phyloP scores from a whole-genome alignment of 202 grass and related monocot genomes.

The Brachypodium distachyon region DNA sequence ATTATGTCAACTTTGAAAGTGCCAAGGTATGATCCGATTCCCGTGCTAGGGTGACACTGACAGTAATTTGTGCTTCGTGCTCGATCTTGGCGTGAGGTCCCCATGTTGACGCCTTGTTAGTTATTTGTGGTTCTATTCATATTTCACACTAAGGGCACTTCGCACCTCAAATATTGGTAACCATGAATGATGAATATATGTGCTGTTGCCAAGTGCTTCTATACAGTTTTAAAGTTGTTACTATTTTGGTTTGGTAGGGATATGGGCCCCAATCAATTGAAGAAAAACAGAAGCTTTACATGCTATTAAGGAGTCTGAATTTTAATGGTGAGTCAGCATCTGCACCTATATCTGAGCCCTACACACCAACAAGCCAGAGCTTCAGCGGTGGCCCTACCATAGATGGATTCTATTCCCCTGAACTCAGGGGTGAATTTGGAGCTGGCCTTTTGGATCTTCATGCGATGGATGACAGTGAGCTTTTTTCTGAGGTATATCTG shows the following conservation, averaged over 20 bases:
- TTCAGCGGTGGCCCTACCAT: constrained; percentile 29
- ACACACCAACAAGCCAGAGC: constrained; percentile 48
- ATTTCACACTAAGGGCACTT: not conserved
- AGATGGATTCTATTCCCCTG: constrained; percentile 79
- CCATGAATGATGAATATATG: not conserved
- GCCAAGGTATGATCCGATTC: not conserved
- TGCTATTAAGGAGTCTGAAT: constrained; percentile 79
- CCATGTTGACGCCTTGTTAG: not conserved
- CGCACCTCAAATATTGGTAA: not conserved
- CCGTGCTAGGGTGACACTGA: not conserved
- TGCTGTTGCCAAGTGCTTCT: not conserved
- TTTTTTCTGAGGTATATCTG: constrained; percentile 59
- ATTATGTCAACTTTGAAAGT: not conserved
- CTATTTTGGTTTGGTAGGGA: constrained; percentile 48
- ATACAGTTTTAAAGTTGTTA: not conserved
- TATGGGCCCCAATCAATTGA: constrained; percentile 89
- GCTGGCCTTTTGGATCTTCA: constrained; percentile 94
- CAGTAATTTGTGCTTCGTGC: not conserved
- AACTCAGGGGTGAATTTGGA: constrained; percentile 84
- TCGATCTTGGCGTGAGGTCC: not conserved
- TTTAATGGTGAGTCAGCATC: constrained; percentile 56
- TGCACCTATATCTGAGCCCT: constrained; percentile 49
- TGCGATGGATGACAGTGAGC: constrained; percentile 87
- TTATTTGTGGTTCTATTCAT: not conserved
- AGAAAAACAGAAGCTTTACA: constrained; percentile 85